phyloP scores from a whole-genome alignment of 805 yeast genomes.

The Kuraishia floccosa region DNA sequence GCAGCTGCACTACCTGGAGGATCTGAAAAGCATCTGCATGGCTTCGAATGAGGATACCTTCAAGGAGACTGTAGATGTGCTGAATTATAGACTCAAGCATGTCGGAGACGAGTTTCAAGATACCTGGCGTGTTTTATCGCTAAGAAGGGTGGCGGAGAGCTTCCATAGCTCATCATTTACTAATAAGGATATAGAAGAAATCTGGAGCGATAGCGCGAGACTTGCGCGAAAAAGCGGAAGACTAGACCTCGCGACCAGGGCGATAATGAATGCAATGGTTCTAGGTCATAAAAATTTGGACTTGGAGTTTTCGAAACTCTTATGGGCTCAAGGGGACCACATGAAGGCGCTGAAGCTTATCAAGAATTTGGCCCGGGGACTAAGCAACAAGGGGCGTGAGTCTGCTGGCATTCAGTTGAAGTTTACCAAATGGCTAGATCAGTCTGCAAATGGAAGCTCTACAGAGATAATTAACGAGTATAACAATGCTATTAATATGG shows the following conservation, averaged over 20 bases:
- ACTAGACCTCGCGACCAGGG: constrained; percentile 60
- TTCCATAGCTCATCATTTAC: constrained; percentile 29
- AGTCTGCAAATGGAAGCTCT: constrained; percentile 74
- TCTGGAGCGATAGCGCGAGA: constrained; percentile 48
- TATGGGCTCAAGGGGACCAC: constrained; percentile 87
- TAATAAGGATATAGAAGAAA: constrained; percentile 27
- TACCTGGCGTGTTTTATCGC: constrained; percentile 45
- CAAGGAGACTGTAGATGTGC: constrained; percentile 1
- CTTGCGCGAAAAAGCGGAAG: constrained; percentile 60
- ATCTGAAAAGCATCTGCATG: constrained; percentile 30
- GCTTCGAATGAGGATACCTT: constrained; percentile 6
- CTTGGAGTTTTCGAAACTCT: constrained; percentile 66
- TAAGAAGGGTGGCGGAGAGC: constrained; percentile 36
- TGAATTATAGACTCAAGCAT: constrained; percentile 14
- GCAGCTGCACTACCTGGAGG: constrained; percentile 50
- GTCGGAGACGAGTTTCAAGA: constrained; percentile 46
- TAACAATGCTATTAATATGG: constrained; percentile 39
- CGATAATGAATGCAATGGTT: constrained; percentile 49
- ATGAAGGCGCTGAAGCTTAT: constrained; percentile 70
- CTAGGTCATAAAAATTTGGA: constrained; percentile 36
- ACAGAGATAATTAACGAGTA: constrained; percentile 64
- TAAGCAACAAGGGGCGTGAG: constrained; percentile 3
- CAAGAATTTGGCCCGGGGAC: constrained; percentile 23
- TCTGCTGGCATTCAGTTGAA: constrained; percentile 47
- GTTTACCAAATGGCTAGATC: constrained; percentile 83